A percentile compares a stretch with the other conserved stretches of the same genome.
These are phyloP conservation scores for Chytriomyces confervae DNA, from an alignment of 192 early-diverging fungal species.

Conservation along the genomic window DNA sequence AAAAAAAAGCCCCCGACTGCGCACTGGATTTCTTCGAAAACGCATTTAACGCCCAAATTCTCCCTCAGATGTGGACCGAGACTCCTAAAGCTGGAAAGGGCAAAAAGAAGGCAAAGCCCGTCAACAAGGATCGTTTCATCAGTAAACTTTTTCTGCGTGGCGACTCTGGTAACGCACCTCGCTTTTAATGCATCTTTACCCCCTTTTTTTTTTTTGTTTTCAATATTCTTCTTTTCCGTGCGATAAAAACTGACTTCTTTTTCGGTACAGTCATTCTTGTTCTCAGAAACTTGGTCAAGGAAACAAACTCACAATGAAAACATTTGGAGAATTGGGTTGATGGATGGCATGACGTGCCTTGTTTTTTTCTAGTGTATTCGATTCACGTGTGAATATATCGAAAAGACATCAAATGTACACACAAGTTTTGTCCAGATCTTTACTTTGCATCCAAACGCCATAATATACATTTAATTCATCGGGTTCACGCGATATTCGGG, in stretches of 20 bases:
- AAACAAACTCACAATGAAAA: conserved; percentile 10
- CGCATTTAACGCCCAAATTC: background rate
- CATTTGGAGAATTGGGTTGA: too few relatives aligned
- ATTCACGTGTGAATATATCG: too few relatives aligned
- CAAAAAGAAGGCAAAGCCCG: conserved; percentile 88
- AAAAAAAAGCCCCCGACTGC: background rate
- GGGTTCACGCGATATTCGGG: too few relatives aligned
- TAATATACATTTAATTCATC: too few relatives aligned
- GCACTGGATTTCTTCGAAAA: background rate
- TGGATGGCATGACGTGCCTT: too few relatives aligned
- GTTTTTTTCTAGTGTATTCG: too few relatives aligned
- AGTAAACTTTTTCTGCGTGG: conserved; percentile 98
- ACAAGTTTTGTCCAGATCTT: too few relatives aligned
- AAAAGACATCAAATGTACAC: too few relatives aligned
- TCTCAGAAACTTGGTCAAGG: conserved; percentile 39
- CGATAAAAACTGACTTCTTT: background rate
- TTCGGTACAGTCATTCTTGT: conserved; percentile 41
- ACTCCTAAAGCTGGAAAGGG: conserved; percentile 90
- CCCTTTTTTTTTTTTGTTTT: background rate
- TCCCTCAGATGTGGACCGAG: conserved; percentile 91
- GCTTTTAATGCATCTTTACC: background rate
- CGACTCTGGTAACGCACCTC: conserved; percentile 77
- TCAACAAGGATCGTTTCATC: conserved; percentile 99
- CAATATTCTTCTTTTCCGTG: conserved; percentile 10
- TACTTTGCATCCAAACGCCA: too few relatives aligned